Base-by-base conservation (phyloP, 495 filamentous ascomycete species). In the Xylaria grammica region DNA sequence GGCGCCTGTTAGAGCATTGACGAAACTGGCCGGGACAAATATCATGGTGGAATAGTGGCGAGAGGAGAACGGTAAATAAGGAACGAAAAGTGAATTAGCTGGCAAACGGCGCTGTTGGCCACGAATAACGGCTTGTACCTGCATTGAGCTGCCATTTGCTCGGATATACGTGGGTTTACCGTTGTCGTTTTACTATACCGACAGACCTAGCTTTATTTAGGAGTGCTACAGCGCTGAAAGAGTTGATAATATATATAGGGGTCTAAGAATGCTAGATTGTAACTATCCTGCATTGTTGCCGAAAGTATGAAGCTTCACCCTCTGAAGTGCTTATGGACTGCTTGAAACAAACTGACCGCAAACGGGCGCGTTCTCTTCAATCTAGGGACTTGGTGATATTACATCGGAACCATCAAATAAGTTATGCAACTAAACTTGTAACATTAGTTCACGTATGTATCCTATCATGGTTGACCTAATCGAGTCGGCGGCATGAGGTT, bases 1-100 rank as follows among this genome's bases (percentile, higher is more conserved):
- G 74, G 74, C 15, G 22, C 67, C 15, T 76, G 74, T 34, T 60
- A 66, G 27, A 8, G 10, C 8, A 9, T 15, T 4, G 27, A 53
- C 22, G 30, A 20, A 22, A 15, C 27, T 19, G 19, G 24, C 15
- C 19, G 27, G 17, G 9, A 19, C 15, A 30, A 4, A 19, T 10
- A 2, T 20, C 4, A 30, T 22, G 0, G 8, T 13, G 24, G 4
- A 1, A 52, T 22, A 54, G 17, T 2, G n/a, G 1, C 13, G n/a
- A 1, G 19, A 26, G 19, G 3, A 27, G 27, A 29, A n/a, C n/a
- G 9, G 22, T 19, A 8, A 17, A 53, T 13, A 17, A 19, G 6
- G 22, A n/a, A n/a, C 51, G 6, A 1, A 30, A 19, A 11, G 20
- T 13, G 11, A 9, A 20, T 11, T 20, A 1, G 15, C 27, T 15